Evolutionary conservation across 805 yeast genomes (phyloP).

Genomic region (Pachysolen tannophilus): DNA sequence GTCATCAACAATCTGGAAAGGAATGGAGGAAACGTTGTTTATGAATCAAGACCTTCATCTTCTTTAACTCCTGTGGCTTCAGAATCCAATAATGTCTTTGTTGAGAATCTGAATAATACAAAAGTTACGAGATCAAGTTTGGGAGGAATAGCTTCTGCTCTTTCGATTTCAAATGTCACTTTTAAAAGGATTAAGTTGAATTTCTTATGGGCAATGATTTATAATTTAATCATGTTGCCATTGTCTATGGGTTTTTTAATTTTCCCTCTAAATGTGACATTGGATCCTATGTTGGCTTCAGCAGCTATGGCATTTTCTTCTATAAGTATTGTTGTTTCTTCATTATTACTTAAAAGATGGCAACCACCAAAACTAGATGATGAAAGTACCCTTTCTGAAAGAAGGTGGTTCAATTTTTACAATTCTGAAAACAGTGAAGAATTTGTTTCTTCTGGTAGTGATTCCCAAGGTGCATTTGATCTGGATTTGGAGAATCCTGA

Average conservation of each 20-base stretch:
- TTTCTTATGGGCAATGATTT: slow-evolving; percentile 80
- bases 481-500: neutral
- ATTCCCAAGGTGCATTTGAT: neutral
- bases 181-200: slow-evolving; percentile 71
- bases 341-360: slow-evolving; percentile 68
- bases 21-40: no score
- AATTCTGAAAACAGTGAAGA: slow-evolving; percentile 15
- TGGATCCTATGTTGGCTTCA: slow-evolving; percentile 87
- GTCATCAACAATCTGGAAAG: no score
- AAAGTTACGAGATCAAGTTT: slow-evolving; percentile 24
- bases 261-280: slow-evolving; percentile 62
- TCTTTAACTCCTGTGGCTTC: no score
- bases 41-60: no score
- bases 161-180: slow-evolving; percentile 64
- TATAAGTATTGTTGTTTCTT: slow-evolving; percentile 77
- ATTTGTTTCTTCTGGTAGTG: no score
- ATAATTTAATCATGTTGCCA: slow-evolving; percentile 81
- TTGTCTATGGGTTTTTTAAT: slow-evolving; percentile 88
- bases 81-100: no score
- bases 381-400: slow-evolving; percentile 9
- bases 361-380: slow-evolving; percentile 20
- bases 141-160: slow-evolving; percentile 47
- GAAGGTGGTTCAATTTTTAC: slow-evolving; percentile 21
- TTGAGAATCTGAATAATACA: no score
- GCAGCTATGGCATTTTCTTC: slow-evolving; percentile 92